These are phyloP conservation scores for Moelleriella libera DNA, from an alignment of 2,329 filamentous ascomycete genomes.

Conservation along the genomic window DNA sequence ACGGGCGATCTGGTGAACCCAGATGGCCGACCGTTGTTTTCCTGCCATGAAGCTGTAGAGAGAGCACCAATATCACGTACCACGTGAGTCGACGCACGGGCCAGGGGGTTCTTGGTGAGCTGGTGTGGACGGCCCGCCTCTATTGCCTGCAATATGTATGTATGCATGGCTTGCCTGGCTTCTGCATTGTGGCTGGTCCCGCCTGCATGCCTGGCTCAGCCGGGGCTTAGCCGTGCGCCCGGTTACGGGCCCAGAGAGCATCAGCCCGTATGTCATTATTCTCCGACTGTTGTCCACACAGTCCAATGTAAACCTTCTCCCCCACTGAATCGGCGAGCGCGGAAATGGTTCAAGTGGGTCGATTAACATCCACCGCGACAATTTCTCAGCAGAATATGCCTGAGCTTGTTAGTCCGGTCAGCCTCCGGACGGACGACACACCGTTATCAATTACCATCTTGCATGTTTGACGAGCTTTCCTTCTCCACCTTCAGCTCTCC, in stretches of 20 bases:
- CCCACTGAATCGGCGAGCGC: no score
- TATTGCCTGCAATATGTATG: no score
- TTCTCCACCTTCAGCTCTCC: background rate
- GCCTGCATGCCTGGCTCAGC: background rate
- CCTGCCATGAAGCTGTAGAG: background rate
- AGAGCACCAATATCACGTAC: constrained; percentile 1
- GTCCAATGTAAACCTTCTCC: no score
- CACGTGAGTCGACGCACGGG: constrained; percentile 12
- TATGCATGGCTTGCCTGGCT: no score
- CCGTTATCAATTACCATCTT: background rate
- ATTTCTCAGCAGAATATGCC: background rate
- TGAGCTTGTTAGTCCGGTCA: background rate
- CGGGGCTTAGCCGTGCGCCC: background rate
- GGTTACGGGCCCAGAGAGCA: no score
- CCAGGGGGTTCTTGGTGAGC: constrained; percentile 4
- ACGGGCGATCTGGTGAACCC: no score
- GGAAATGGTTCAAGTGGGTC: background rate
- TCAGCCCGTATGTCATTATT: no score
- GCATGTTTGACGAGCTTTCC: background rate
- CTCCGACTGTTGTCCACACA: no score
- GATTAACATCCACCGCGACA: background rate
- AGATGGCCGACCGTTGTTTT: background rate
- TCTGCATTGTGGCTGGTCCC: no score
- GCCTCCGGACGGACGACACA: no score
- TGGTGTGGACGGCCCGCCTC: background rate